Conservation (phyloP, 441 rosid genomes). For the Pelargonium citronellum region DNA sequence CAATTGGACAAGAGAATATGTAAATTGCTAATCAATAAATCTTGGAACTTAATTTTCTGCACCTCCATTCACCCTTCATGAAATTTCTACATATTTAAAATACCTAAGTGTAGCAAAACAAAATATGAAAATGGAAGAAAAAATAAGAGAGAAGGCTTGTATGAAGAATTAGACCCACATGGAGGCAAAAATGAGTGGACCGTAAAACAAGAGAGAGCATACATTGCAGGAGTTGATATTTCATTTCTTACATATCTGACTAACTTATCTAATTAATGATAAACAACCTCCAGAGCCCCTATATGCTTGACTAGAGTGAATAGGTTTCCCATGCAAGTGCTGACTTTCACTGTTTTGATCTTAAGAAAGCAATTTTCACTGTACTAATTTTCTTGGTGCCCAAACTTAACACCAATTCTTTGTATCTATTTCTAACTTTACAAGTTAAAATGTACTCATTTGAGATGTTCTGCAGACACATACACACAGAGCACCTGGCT, state of each 20-base stretch:
- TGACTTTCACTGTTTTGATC: background rate
- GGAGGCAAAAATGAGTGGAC: too few relatives aligned
- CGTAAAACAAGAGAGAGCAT: too few relatives aligned
- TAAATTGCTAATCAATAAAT: too few relatives aligned
- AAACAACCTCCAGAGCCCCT: too few relatives aligned
- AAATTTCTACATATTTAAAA: background rate
- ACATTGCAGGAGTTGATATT: too few relatives aligned
- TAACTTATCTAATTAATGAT: too few relatives aligned
- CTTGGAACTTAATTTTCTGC: too few relatives aligned
- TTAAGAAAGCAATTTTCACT: background rate
- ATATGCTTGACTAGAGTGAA: too few relatives aligned
- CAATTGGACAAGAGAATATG: too few relatives aligned
- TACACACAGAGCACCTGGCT: conserved; percentile 36
- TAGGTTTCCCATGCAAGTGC: background rate
- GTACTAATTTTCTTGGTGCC: background rate
- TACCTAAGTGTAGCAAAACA: background rate
- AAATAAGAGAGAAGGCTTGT: background rate
- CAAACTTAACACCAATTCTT: background rate
- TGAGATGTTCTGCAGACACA: background rate
- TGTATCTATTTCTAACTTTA: background rate
- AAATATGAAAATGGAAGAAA: background rate
- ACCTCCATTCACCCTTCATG: background rate
- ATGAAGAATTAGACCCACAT: too few relatives aligned
- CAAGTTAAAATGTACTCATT: background rate
- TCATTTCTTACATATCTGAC: too few relatives aligned